These are phyloP conservation scores for Pseudogymnoascus sp. DNA, from an alignment of 2,329 filamentous ascomycete species.

Conservation along the genomic window DNA sequence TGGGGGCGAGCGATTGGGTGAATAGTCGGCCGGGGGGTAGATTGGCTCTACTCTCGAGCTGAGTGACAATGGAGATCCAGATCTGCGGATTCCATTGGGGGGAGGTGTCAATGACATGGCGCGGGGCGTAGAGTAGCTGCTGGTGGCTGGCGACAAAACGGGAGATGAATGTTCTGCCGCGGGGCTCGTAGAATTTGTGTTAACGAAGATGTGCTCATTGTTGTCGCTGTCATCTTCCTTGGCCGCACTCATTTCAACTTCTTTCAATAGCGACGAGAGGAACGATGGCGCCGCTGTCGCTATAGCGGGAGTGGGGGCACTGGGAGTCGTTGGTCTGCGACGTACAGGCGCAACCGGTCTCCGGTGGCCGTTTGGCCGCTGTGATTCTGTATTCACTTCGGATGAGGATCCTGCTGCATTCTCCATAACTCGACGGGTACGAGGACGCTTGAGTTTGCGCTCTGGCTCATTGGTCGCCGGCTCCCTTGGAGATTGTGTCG, in stretches of 20 bases:
- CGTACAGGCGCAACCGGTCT: slow-evolving; percentile 13
- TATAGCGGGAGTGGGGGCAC: slow-evolving; percentile 9
- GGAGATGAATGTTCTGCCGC: slow-evolving; percentile 52
- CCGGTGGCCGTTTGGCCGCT: slow-evolving; percentile 21
- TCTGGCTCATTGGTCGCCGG: slow-evolving; percentile 61
- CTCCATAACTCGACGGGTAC: slow-evolving; percentile 62
- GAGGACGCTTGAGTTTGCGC: slow-evolving; percentile 79
- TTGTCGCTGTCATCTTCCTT: slow-evolving; percentile 47
- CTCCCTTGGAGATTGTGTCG: slow-evolving; percentile 64
- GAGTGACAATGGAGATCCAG: slow-evolving; percentile 60
- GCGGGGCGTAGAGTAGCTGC: slow-evolving; percentile 59
- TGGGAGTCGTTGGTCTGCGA: slow-evolving; percentile 14
- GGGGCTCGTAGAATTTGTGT: slow-evolving; percentile 24
- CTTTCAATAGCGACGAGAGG: slow-evolving; percentile 76
- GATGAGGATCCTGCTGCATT: slow-evolving; percentile 38
- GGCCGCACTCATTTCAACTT: slow-evolving; percentile 64
- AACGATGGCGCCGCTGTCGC: slow-evolving; percentile 62
- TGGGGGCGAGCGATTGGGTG: slow-evolving; percentile 50
- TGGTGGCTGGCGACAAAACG: slow-evolving; percentile 56
- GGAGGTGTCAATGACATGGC: slow-evolving; percentile 64
- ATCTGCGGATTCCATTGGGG: slow-evolving; percentile 52
- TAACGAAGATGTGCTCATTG: slow-evolving; percentile 17
- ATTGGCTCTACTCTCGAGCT: slow-evolving; percentile 67
- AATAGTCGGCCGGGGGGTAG: slow-evolving; percentile 69
- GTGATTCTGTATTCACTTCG: slow-evolving; percentile 32